A percentile compares a stretch with the other conserved stretches of the same genome.
phyloP scores from a whole-genome alignment of 768 basidiomycete genomes.

The Trametes coccinea region DNA sequence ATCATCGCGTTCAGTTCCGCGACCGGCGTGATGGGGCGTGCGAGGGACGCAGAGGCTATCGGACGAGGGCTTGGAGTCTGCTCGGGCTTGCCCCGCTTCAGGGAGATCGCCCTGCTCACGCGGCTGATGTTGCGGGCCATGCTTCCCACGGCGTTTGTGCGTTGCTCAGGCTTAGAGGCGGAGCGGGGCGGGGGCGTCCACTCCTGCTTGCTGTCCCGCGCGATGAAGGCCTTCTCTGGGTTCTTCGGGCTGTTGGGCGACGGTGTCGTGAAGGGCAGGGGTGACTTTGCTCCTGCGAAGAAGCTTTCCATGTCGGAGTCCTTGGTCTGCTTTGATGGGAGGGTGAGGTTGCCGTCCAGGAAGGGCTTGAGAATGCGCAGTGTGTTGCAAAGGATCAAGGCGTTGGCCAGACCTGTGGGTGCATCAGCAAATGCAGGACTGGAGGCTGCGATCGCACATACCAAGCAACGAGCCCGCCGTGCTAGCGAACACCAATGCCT shows the following conservation, averaged over 20 bases:
- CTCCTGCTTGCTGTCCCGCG: conserved; percentile 13
- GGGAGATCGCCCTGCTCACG: conserved; percentile 13
- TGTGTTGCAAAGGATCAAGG: conserved; percentile 66
- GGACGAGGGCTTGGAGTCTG: background rate
- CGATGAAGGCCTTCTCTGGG: conserved; percentile 18
- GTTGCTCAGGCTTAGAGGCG: conserved; percentile 3
- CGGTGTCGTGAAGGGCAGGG: conserved; percentile 23
- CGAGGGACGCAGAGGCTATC: conserved; percentile 3
- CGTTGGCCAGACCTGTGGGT: conserved; percentile 59
- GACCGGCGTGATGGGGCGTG: conserved; percentile 24
- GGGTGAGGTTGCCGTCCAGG: conserved; percentile 35
- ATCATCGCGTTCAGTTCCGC: conserved; percentile 27
- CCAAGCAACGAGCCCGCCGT: conserved; percentile 56
- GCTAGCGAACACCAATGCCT: conserved; percentile 49
- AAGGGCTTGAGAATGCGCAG: conserved; percentile 60
- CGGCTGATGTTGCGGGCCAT: conserved; percentile 22
- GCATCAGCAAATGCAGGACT: conserved; percentile 3
- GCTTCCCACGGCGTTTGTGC: conserved; percentile 1
- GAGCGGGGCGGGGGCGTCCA: conserved; percentile 14
- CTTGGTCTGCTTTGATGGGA: conserved; percentile 1
- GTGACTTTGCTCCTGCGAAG: conserved; percentile 23
- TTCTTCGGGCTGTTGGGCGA: conserved; percentile 19
- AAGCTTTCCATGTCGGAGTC: conserved; percentile 29
- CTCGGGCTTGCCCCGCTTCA: conserved; percentile 16
- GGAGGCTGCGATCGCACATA: conserved; percentile 32